These are phyloP conservation scores for Begonia peltatifolia DNA, from an alignment of 306 rosid species.

Conservation along the genomic window DNA sequence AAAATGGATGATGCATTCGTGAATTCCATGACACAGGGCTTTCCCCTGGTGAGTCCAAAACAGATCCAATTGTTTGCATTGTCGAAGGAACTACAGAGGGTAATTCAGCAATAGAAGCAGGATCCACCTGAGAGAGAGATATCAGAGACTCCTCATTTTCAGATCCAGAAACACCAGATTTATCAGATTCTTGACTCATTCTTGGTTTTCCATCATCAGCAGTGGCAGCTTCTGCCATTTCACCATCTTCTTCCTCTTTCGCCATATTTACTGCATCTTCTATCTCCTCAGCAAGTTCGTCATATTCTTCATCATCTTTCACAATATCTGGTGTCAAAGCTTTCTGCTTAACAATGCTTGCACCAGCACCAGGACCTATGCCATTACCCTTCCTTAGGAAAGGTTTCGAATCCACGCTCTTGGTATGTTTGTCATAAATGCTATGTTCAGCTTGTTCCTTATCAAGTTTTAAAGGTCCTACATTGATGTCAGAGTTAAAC, in stretches of 20 bases:
- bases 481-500: slow-evolving; percentile 48
- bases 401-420: slow-evolving; percentile 35
- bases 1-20: slow-evolving; percentile 51
- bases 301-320: slow-evolving; percentile 44
- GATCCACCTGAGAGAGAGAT: slow-evolving; percentile 68
- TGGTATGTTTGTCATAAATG: slow-evolving; percentile 26
- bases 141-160: slow-evolving; percentile 50
- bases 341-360: slow-evolving; percentile 37
- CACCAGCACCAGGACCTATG: slow-evolving; percentile 38
- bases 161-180: slow-evolving; percentile 61
- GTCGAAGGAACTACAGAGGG: slow-evolving; percentile 34
- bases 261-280: slow-evolving; percentile 42
- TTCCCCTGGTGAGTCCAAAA: slow-evolving; percentile 78
- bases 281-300: slow-evolving; percentile 50
- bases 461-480: slow-evolving; percentile 57
- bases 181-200: slow-evolving; percentile 52
- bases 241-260: slow-evolving; percentile 42
- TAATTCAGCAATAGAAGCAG: slow-evolving; percentile 50
- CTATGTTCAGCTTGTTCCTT: slow-evolving; percentile 45
- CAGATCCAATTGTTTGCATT: slow-evolving; percentile 42
- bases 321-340: slow-evolving; percentile 37
- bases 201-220: slow-evolving; percentile 50
- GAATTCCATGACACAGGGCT: slow-evolving; percentile 96
- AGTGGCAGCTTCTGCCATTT: slow-evolving; percentile 32
- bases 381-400: slow-evolving; percentile 56